These are phyloP conservation scores for Quercus dentata DNA, from an alignment of 306 rosid genomes.

Conservation along the genomic window DNA sequence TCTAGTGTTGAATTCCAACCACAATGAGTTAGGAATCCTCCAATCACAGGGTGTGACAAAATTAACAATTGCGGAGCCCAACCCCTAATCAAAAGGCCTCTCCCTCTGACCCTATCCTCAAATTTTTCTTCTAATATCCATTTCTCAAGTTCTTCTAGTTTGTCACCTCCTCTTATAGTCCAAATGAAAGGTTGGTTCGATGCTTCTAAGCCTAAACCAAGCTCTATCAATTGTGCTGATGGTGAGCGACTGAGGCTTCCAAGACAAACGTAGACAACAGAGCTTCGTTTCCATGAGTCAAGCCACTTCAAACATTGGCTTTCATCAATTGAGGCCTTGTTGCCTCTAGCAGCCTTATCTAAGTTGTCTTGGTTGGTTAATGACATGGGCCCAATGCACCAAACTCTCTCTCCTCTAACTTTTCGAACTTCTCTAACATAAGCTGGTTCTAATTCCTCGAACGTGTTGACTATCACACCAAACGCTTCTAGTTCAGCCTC, in stretches of 20 bases:
- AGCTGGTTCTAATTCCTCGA: constrained; percentile 49
- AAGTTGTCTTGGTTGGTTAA: no score
- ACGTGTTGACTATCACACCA: constrained; percentile 50
- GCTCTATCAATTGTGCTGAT: constrained; percentile 37
- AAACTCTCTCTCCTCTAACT: not conserved
- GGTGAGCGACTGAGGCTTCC: constrained; percentile 47
- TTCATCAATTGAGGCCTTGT: constrained; percentile 29
- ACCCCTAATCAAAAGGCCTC: constrained; percentile 40
- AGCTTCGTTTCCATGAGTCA: constrained; percentile 23
- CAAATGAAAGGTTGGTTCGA: constrained; percentile 47
- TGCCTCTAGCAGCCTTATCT: constrained; percentile 35
- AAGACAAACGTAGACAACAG: constrained; percentile 45
- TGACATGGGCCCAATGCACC: constrained; percentile 51
- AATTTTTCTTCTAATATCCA: constrained; percentile 41
- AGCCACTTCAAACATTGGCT: constrained; percentile 41
- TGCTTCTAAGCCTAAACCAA: constrained; percentile 52
- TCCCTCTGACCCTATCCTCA: constrained; percentile 38
- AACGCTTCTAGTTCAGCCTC: constrained; percentile 42
- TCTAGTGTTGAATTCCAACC: constrained; percentile 73
- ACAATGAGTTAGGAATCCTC: constrained; percentile 63
- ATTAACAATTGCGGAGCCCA: constrained; percentile 71
- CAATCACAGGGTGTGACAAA: constrained; percentile 47
- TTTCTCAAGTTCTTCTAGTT: constrained; percentile 31
- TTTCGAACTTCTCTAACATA: constrained; percentile 32
- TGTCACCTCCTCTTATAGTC: constrained; percentile 38